Evolutionary conservation across 2,329 filamentous ascomycete genomes (phyloP), one percentile per base, ranked within the genome.

Genomic region (Verruconis gallopava): DNA sequence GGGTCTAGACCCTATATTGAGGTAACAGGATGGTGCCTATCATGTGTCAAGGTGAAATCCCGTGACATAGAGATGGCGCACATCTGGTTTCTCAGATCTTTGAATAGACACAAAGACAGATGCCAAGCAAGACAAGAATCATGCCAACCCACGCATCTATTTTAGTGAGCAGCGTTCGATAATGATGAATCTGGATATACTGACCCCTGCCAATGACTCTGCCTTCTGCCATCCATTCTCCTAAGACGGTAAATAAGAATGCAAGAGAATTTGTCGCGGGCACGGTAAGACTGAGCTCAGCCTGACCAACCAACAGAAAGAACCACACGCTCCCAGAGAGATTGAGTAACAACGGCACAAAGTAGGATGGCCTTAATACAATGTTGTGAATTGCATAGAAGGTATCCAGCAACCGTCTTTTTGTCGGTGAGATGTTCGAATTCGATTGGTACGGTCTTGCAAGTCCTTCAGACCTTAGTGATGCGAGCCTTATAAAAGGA

Each of bases 261-360:
- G 89, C 89, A 54, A 93, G 65, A 0, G 86, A 93, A 55, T 96
- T 96, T 2, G 89, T 88, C 48, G 96, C 91, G 2, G 89, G 89
- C 1, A 96, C 88, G 2, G 88, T 95, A 48, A 96, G 67, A 55
- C 86, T 94, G 51, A 96, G 58, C 61, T 96, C 86, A 53, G 88
- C 88, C 59, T 91, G 77, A 4, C 89, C 89, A 62, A 96, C 89
- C 49, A 96, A 67, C 50, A 96, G 63, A 53, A 96, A 96, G 63
- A 96, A 96, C 89, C 89, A 96, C 43, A 95, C 72, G 55, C 85
- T 93, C 21, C 89, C 89, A 2, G 89, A 94, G 41, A 96, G 64
- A 58, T 96, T 96, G 45, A 94, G 63, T 40, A 94, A 63, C 51
- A 96, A 62, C 15, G 89, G 89, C 19, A 93, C 64, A 4, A 85